These are phyloP conservation scores for Russula virescens DNA, from an alignment of 768 basidiomycete species.

Conservation along the genomic window DNA sequence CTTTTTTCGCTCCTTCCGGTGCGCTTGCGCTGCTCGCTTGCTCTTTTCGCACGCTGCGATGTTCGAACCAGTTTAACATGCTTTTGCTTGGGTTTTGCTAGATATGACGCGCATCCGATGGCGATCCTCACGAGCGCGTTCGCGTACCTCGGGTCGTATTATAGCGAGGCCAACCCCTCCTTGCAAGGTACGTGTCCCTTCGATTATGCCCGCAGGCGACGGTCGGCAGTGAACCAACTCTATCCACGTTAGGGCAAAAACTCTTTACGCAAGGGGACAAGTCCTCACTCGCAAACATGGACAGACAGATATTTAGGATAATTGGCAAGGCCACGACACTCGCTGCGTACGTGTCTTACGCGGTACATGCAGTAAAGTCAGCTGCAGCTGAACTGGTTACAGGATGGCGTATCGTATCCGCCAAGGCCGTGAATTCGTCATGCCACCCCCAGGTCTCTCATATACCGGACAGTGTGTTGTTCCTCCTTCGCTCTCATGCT, in stretches of 20 bases:
- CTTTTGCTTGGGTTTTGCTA: conserved; percentile 28
- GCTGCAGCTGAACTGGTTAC: neutral
- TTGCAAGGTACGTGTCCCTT: conserved; percentile 53
- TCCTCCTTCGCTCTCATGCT: neutral
- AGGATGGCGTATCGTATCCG: conserved; percentile 93
- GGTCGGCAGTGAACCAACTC: neutral
- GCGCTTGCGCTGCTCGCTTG: conserved; percentile 5
- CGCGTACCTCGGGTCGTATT: conserved; percentile 83
- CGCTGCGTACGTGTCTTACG: conserved; percentile 54
- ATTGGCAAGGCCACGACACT: conserved; percentile 87
- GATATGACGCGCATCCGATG: conserved; percentile 92
- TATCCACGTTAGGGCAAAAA: conserved; percentile 51
- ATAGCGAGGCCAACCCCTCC: conserved; percentile 84
- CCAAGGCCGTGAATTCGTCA: conserved; percentile 84
- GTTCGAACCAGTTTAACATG: no score
- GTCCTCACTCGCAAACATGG: conserved; percentile 71
- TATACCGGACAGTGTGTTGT: conserved; percentile 75
- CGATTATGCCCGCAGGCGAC: neutral
- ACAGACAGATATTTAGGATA: conserved; percentile 85
- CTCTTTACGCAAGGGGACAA: conserved; percentile 65
- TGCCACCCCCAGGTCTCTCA: conserved; percentile 73
- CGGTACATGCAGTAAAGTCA: neutral
- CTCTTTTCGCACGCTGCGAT: no score
- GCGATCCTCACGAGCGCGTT: conserved; percentile 83
- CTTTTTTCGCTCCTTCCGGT: conserved; percentile 42